These are phyloP conservation scores for Penicillium coffeae DNA, from an alignment of 495 filamentous ascomycete species.

Conservation along the genomic window DNA sequence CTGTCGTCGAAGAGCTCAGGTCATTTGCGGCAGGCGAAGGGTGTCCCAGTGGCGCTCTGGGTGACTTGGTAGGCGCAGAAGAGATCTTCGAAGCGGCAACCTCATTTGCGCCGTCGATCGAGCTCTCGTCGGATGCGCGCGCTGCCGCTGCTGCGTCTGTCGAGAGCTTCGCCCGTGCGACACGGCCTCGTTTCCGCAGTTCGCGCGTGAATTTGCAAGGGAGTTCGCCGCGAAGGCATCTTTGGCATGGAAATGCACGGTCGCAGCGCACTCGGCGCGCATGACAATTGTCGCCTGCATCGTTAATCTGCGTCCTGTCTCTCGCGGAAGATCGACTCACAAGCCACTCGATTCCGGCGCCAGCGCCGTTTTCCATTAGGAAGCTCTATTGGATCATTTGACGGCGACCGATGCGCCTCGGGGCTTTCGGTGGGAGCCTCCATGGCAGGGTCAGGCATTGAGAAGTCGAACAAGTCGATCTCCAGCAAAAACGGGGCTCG, in stretches of 20 bases:
- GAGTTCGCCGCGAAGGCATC: conserved; percentile 42
- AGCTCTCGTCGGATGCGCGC: conserved; percentile 1
- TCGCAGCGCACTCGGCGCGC: conserved; percentile 47
- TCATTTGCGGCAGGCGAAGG: conserved; percentile 35
- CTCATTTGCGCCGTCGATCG: conserved; percentile 11
- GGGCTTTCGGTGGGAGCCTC: conserved; percentile 32
- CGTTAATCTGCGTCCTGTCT: neutral
- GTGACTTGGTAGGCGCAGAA: conserved; percentile 26
- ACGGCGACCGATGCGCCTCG: conserved; percentile 12
- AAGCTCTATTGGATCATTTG: conserved; percentile 23
- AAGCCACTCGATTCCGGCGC: conserved; percentile 46
- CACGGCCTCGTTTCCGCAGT: conserved; percentile 43
- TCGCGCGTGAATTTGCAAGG: conserved; percentile 45
- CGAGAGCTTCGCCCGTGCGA: conserved; percentile 32
- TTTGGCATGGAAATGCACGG: conserved; percentile 45
- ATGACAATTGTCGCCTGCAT: conserved; percentile 24
- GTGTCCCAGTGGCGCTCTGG: conserved; percentile 23
- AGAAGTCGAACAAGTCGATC: neutral
- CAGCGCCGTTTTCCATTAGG: conserved; percentile 40
- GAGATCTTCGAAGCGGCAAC: conserved; percentile 12
- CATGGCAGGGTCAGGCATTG: conserved; percentile 36
- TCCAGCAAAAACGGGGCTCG: neutral
- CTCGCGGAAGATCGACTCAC: conserved; percentile 27
- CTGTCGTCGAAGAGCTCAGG: conserved; percentile 29
- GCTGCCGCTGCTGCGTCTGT: conserved; percentile 6